Evolutionary conservation across 208 protist species (phyloP).

Genomic region (Entamoeba moshkovskii): DNA sequence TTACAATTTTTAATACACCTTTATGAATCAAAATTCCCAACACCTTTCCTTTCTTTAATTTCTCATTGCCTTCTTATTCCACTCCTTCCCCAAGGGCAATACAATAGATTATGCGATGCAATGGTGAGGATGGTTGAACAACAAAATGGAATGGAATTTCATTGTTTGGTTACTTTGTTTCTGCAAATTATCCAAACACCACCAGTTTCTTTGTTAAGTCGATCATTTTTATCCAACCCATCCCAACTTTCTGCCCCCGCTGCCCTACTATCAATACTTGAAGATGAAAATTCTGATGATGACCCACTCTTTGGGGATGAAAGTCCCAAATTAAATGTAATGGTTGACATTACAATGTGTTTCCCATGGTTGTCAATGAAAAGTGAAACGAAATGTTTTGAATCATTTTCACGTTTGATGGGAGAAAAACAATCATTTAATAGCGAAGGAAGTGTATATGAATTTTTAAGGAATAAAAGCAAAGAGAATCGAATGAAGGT

Average conservation of each 20-base stretch:
- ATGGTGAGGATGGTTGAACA: neutral
- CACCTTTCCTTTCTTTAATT: neutral
- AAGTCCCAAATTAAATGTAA: neutral
- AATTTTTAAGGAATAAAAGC: neutral
- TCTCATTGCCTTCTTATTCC: neutral
- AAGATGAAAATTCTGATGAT: neutral
- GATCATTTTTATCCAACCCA: neutral
- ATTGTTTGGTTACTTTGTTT: neutral
- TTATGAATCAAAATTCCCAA: neutral
- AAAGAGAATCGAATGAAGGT: neutral
- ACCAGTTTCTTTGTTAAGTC: neutral
- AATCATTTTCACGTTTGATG: neutral
- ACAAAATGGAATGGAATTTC: neutral
- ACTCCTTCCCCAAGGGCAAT: neutral
- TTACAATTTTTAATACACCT: neutral
- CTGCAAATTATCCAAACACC: neutral
- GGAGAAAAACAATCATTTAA: neutral
- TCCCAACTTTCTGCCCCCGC: neutral
- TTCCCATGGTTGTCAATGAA: neutral
- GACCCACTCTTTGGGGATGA: neutral
- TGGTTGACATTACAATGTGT: neutral
- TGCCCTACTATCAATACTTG: neutral
- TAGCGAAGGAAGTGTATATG: neutral
- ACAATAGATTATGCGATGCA: neutral
- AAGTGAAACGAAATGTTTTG: neutral